Conservation (phyloP, 352 stramenopile genomes). For the Albugo laibachii region DNA sequence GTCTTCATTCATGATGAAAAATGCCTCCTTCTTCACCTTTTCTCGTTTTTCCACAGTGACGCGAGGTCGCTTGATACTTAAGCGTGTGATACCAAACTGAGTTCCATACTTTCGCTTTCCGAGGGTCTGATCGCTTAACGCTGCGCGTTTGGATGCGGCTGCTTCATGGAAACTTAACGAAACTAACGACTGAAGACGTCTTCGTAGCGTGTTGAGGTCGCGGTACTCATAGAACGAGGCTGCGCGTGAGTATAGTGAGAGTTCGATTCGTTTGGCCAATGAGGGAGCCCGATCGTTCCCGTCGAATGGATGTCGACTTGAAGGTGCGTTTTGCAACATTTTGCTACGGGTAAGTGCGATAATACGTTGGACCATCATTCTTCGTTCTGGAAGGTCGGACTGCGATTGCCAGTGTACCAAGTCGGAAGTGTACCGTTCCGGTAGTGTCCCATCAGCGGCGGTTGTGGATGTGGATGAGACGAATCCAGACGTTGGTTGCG, state of each 20-base stretch:
- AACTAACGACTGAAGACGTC: constrained; percentile 63
- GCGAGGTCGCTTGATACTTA: constrained; percentile 38
- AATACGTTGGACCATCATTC: constrained; percentile 74
- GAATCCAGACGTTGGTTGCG: neutral
- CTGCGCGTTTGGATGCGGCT: constrained; percentile 28
- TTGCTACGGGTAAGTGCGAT: constrained; percentile 72
- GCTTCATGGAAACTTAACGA: constrained; percentile 77
- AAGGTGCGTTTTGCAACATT: constrained; percentile 11
- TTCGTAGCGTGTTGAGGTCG: constrained; percentile 62
- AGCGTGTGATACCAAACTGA: constrained; percentile 31
- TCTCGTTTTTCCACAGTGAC: neutral
- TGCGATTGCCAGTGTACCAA: constrained; percentile 71
- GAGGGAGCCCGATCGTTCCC: constrained; percentile 47
- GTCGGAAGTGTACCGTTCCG: constrained; percentile 58
- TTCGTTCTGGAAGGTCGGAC: constrained; percentile 47
- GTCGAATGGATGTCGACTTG: constrained; percentile 2
- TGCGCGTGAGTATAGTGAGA: constrained; percentile 63
- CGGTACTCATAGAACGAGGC: constrained; percentile 73
- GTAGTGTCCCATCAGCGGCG: constrained; percentile 17
- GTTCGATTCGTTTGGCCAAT: constrained; percentile 69
- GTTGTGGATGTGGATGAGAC: neutral
- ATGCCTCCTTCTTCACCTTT: constrained; percentile 5
- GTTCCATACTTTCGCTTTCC: constrained; percentile 29
- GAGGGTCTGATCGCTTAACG: constrained; percentile 12
- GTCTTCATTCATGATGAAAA: constrained; percentile 57